Evolutionary conservation across 169 alveolate species (phyloP).

Genomic region (Plasmodium vinckei): DNA sequence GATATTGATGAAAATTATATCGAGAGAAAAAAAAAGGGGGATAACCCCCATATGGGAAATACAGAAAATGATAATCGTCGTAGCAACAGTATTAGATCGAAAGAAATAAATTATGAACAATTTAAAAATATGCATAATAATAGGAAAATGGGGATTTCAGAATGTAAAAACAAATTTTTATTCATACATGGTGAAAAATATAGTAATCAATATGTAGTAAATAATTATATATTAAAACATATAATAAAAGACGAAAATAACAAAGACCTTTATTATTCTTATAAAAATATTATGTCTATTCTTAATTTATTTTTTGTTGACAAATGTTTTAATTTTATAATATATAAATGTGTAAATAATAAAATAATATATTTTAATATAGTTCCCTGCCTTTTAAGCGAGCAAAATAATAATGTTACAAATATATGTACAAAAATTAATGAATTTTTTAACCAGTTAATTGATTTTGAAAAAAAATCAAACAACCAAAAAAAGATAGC

Average conservation of each 20-base stretch:
- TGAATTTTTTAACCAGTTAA: constrained; percentile 15
- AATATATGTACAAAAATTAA: constrained; percentile 57
- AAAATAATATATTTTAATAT: constrained; percentile 38
- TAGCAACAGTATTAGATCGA: too few relatives aligned
- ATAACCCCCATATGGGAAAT: too few relatives aligned
- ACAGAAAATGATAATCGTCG: too few relatives aligned
- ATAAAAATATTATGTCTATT: constrained; percentile 54
- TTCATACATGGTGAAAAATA: constrained; percentile 67
- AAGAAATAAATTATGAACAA: too few relatives aligned
- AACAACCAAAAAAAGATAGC: neutral
- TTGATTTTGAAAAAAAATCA: neutral
- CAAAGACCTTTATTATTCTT: constrained; percentile 26
- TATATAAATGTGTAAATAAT: constrained; percentile 17
- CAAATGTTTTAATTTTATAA: constrained; percentile 56
- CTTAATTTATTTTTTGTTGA: constrained; percentile 67
- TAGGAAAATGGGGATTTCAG: too few relatives aligned
- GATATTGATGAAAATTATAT: too few relatives aligned
- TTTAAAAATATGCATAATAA: too few relatives aligned
- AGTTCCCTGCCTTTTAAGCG: constrained; percentile 32
- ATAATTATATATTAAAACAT: constrained; percentile 43
- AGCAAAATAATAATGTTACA: constrained; percentile 40
- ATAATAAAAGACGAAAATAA: constrained; percentile 28
- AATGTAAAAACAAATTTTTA: constrained; percentile 32
- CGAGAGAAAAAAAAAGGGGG: too few relatives aligned
- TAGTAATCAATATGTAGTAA: constrained; percentile 46